Percentiles rank a stretch among this genome's conserved stretches.
Evolutionary conservation across 495 filamentous ascomycete genomes (phyloP).

Genomic region (Neurospora pannonica): DNA sequence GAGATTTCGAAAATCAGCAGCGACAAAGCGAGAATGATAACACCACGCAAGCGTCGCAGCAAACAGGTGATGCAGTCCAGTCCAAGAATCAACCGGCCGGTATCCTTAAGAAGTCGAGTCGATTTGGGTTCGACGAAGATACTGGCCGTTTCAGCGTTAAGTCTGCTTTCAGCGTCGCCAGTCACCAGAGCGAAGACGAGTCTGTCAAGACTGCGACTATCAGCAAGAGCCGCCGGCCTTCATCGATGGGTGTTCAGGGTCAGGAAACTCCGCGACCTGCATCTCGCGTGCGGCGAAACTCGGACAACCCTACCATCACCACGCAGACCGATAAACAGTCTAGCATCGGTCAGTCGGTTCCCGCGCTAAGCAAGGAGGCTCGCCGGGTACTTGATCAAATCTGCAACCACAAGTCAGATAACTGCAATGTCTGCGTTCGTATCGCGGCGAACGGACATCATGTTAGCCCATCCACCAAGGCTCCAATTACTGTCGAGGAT

Average conservation of each 20-base stretch:
- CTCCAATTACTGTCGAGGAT: conserved; percentile 19
- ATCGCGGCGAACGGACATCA: conserved; percentile 33
- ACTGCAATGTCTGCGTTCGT: conserved; percentile 67
- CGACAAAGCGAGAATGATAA: conserved; percentile 16
- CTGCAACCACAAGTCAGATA: conserved; percentile 55
- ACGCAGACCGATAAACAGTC: conserved; percentile 24
- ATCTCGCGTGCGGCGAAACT: conserved; percentile 23
- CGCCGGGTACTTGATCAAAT: conserved; percentile 51
- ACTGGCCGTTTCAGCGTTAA: conserved; percentile 35
- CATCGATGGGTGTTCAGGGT: conserved; percentile 4
- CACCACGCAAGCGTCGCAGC: conserved; percentile 13
- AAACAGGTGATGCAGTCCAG: conserved; percentile 8
- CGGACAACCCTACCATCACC: conserved; percentile 36
- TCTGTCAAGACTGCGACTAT: conserved; percentile 1
- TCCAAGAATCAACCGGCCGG: conserved; percentile 24
- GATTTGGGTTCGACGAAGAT: conserved; percentile 25
- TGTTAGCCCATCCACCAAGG: conserved; percentile 1
- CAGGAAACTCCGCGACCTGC: conserved; percentile 11
- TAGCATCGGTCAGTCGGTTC: conserved; percentile 16
- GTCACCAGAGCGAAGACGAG: conserved; percentile 19
- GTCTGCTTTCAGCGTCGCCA: conserved; percentile 27
- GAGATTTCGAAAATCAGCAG: conserved; percentile 20
- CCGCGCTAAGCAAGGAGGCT: conserved; percentile 35
- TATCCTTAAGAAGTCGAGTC: conserved; percentile 37
- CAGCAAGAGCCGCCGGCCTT: conserved; percentile 2